Base-by-base conservation (phyloP, 2,329 filamentous ascomycete species). In the Penicillium sp. region DNA sequence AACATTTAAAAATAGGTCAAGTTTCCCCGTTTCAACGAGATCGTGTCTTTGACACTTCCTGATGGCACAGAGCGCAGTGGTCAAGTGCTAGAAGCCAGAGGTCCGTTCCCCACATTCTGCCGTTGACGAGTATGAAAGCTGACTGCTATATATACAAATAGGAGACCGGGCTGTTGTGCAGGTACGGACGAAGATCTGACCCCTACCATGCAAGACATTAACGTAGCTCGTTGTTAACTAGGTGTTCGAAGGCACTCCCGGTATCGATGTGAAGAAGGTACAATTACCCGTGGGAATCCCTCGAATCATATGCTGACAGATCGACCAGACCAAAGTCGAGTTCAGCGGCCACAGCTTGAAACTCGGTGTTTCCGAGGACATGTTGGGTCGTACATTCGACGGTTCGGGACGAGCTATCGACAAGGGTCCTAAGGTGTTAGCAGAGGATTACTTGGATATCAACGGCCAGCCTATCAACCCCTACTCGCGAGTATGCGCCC, bases 391-490 rank as follows among this genome's bases (percentile, higher is more conserved):
- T 81, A 91, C 97, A 77, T 99, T 99, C 74, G 92, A 99, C 80
- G 94, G 94, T 70, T 97, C 94, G 58, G 94, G 94, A 73, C 89
- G 93, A 77, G 90, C 95, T 67, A 99, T 99, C 75, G 94, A 99
- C 80, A 99, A 97, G 81, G 94, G 95, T 52, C 94, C 94, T 59
- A 97, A 97, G 81, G 94, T 99, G 69, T 81, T 99, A 63, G 92
- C 94, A 50, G 94, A 99, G 78, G 94, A 99, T 69, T 99, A 96
- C 77, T 83, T 99, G 67, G 95, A 99, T 70, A 99, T 99, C 80
- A 99, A 99, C 82, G 94, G 94, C 73, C 94, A 88, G 76, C 93
- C 94, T 57, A 99, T 99, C 80, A 99, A 99, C 81, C 94, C 94
- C 59, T 97, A 94, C 81, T 93, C 92, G 59, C 87, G 94, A 82